phyloP scores from a whole-genome alignment of 2,329 filamentous ascomycete genomes.

The Clarireedia sp. region DNA sequence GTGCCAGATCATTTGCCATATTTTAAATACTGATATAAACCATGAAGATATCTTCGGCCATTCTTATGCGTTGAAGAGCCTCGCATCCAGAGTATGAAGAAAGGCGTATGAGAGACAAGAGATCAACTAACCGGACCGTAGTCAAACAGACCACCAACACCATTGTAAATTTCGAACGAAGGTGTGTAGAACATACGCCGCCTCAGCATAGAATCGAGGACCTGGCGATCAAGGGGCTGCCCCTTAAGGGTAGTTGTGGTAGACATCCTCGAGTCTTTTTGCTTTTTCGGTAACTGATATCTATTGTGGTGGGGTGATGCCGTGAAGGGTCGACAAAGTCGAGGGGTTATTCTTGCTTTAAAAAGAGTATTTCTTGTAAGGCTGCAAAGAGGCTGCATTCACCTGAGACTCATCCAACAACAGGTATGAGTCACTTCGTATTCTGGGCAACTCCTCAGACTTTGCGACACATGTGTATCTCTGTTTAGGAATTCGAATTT shows the following conservation, averaged over 20 bases:
- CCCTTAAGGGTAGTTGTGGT: constrained; percentile 75
- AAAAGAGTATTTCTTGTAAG: constrained; percentile 30
- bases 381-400: constrained; percentile 35
- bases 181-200: constrained; percentile 92
- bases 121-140: constrained; percentile 33
- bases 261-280: constrained; percentile 38
- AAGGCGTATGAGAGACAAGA: constrained; percentile 36
- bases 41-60: too few species aligned
- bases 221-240: constrained; percentile 75
- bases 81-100: background rate
- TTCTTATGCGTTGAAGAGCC: too few species aligned
- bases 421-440: constrained; percentile 17
- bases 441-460: constrained; percentile 3
- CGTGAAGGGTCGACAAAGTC: constrained; percentile 33
- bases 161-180: constrained; percentile 91
- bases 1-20: too few species aligned
- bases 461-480: background rate
- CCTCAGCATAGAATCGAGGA: constrained; percentile 77
- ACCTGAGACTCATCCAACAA: constrained; percentile 22
- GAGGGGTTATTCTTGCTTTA: constrained; percentile 12
- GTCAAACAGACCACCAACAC: constrained; percentile 71
- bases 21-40: too few species aligned
- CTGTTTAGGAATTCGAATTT: constrained; percentile 2
- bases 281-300: constrained; percentile 24
- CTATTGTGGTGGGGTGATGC: constrained; percentile 28